Evolutionary conservation across 495 filamentous ascomycete species (phyloP).

Genomic region (Penicillium subrubescens): DNA sequence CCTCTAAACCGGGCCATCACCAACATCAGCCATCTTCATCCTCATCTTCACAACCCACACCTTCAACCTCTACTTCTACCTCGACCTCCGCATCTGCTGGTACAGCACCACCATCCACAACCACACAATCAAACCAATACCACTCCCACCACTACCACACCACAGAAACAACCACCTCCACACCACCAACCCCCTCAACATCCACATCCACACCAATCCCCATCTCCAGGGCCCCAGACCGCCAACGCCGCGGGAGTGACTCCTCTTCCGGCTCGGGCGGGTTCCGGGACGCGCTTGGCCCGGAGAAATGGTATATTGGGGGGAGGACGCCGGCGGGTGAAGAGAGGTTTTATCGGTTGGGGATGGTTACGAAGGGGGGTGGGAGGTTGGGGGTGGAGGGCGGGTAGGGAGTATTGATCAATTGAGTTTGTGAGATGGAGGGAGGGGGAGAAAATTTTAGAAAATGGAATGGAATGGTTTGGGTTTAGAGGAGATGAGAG

Average conservation of each 20-base stretch:
- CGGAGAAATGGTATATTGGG: conserved; percentile 89
- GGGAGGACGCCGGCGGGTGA: conserved; percentile 83
- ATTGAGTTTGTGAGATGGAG: conserved; percentile 54
- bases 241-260: conserved; percentile 62
- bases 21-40: conserved; percentile 11
- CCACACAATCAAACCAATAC: conserved; percentile 10
- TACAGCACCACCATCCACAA: not conserved
- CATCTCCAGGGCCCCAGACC: conserved; percentile 38
- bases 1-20: conserved; percentile 38
- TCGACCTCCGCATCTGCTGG: conserved; percentile 29
- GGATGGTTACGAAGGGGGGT: conserved; percentile 58
- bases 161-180: conserved; percentile 15
- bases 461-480: no score
- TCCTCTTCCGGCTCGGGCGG: conserved; percentile 76
- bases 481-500: not conserved
- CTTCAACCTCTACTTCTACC: conserved; percentile 20
- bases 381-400: conserved; percentile 54
- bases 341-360: conserved; percentile 80
- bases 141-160: conserved; percentile 21
- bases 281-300: conserved; percentile 73
- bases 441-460: not conserved
- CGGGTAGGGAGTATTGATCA: conserved; percentile 63
- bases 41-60: conserved; percentile 13
- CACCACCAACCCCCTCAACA: conserved; percentile 30
- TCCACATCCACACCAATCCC: conserved; percentile 43